Evolutionary conservation across 305 asterid genomes (phyloP).

Genomic region (Fraxinus angustifolia): DNA sequence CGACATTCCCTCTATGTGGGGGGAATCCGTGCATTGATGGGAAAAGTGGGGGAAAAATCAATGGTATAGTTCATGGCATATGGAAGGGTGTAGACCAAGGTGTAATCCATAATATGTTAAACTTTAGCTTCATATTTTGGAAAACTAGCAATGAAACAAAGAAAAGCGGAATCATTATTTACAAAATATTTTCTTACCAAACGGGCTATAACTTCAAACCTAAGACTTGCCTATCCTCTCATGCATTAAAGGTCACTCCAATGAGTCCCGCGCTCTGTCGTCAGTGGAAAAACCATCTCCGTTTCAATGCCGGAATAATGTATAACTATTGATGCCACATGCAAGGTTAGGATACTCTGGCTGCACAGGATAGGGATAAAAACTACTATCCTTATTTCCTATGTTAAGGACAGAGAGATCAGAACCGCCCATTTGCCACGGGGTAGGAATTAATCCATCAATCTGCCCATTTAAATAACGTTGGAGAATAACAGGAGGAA

Average conservation of each 20-base stretch:
- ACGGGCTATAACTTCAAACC: slow-evolving; percentile 17
- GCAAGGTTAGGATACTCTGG: slow-evolving; percentile 17
- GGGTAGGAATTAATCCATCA: slow-evolving; percentile 30
- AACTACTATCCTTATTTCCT: slow-evolving; percentile 28
- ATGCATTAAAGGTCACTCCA: not conserved
- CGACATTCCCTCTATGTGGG: too few relatives aligned
- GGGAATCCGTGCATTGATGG: too few relatives aligned
- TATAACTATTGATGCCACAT: slow-evolving; percentile 21
- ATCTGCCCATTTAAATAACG: slow-evolving; percentile 38
- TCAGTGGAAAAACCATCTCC: slow-evolving; percentile 1
- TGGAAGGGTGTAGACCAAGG: too few relatives aligned
- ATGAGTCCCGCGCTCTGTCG: not conserved
- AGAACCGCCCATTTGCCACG: slow-evolving; percentile 44
- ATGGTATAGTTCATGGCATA: too few relatives aligned
- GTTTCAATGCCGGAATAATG: slow-evolving; percentile 21
- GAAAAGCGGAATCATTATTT: slow-evolving; percentile 19
- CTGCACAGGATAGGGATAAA: slow-evolving; percentile 20
- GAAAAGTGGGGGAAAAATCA: too few relatives aligned
- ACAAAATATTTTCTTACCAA: slow-evolving; percentile 8
- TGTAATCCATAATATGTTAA: not conserved
- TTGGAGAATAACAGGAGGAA: slow-evolving; percentile 27
- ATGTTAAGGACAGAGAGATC: slow-evolving; percentile 27
- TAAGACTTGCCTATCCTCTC: not conserved
- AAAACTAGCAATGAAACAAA: not conserved
- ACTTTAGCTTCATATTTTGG: not conserved